Conservation (phyloP, 2,329 filamentous ascomycete genomes). For the Aspergillus sclerotialis region DNA sequence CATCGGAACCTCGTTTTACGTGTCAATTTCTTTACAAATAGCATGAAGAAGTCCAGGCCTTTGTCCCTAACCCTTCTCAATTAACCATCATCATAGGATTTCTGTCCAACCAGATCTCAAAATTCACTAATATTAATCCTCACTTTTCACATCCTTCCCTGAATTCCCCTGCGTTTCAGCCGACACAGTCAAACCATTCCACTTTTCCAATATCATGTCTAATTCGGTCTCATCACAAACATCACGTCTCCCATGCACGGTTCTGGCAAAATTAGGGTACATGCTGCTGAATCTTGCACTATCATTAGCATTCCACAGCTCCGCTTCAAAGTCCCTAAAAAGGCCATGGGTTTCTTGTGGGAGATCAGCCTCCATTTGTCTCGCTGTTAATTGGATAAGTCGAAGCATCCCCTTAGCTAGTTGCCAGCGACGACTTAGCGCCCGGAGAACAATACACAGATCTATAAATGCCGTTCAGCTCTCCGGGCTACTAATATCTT, state of each 20-base stretch:
- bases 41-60: too few species aligned
- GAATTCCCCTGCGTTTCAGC: background rate
- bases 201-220: slow-evolving; percentile 12
- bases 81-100: too few species aligned
- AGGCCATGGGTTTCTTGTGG: slow-evolving; percentile 10
- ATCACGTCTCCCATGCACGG: slow-evolving; percentile 1
- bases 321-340: slow-evolving; percentile 11
- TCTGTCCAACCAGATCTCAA: too few species aligned
- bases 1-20: too few species aligned
- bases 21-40: too few species aligned
- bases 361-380: slow-evolving; percentile 6
- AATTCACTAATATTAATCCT: too few species aligned
- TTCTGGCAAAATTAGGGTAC: slow-evolving; percentile 13
- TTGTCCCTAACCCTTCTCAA: too few species aligned
- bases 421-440: slow-evolving; percentile 11
- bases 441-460: slow-evolving; percentile 8
- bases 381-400: slow-evolving; percentile 13
- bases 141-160: background rate
- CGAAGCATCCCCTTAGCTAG: slow-evolving; percentile 15
- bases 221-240: slow-evolving; percentile 7
- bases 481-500: slow-evolving; percentile 8
- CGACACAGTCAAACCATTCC: slow-evolving; percentile 5
- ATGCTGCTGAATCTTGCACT: slow-evolving; percentile 11
- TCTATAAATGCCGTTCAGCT: slow-evolving; percentile 11
- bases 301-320: slow-evolving; percentile 10